Evolutionary conservation across 1,284 basidiomycete species (phyloP).

Genomic region (Ustilago shanxiensis): DNA sequence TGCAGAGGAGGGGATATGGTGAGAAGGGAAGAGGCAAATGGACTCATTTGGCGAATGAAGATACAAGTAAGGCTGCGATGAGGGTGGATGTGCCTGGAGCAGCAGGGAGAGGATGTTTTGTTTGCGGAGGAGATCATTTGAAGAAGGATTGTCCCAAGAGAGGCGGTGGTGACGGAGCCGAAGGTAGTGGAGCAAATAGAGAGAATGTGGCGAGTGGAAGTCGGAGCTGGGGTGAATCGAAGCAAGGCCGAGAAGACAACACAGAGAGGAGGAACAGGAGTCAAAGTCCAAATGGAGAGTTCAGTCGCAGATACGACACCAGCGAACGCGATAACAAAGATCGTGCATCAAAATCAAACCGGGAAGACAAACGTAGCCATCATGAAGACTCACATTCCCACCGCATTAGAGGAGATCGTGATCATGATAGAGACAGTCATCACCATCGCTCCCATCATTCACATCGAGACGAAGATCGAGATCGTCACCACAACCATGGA

Average conservation of each 20-base stretch:
- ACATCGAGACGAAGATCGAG: slow-evolving; percentile 5
- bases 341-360: neutral
- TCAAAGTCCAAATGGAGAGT: slow-evolving; percentile 19
- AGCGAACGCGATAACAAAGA: neutral
- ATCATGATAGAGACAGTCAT: neutral
- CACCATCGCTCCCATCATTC: slow-evolving; percentile 16
- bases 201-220: neutral
- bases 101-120: slow-evolving; percentile 82
- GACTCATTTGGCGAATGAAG: slow-evolving; percentile 87
- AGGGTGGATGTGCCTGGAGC: slow-evolving; percentile 60
- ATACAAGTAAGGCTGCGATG: slow-evolving; percentile 75
- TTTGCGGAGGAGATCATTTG: slow-evolving; percentile 74
- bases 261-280: slow-evolving; percentile 17
- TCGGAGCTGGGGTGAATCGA: neutral
- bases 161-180: slow-evolving; percentile 16
- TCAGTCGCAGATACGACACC: slow-evolving; percentile 6
- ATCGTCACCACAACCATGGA: slow-evolving; percentile 12
- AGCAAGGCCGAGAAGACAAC: neutral
- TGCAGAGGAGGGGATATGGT: slow-evolving; percentile 98
- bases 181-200: slow-evolving; percentile 21
- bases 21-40: slow-evolving; percentile 88
- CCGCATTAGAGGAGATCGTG: slow-evolving; percentile 15
- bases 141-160: slow-evolving; percentile 67
- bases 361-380: slow-evolving; percentile 12
- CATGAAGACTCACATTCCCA: neutral